phyloP scores from a whole-genome alignment of 352 stramenopile genomes.

The Globisporangium orthogonon region DNA sequence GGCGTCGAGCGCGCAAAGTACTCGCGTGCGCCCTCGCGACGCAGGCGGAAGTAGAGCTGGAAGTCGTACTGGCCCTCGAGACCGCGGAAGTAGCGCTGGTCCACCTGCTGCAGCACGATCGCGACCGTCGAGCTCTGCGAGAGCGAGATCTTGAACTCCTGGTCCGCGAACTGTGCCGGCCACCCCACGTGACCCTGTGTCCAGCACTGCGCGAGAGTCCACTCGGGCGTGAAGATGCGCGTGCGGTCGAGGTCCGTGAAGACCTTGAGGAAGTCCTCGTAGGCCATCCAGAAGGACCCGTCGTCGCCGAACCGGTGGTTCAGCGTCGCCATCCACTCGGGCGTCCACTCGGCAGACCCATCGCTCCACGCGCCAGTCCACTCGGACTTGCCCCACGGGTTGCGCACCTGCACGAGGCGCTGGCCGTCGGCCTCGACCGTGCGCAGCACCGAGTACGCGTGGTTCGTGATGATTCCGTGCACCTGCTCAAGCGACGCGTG shows the following conservation, averaged over 20 bases:
- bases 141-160: slow-evolving; percentile 27
- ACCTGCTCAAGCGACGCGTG: slow-evolving; percentile 9
- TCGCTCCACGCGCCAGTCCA: slow-evolving; percentile 45
- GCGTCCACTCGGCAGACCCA: slow-evolving; percentile 42
- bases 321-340: slow-evolving; percentile 32
- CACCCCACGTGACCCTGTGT: slow-evolving; percentile 23
- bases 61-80: slow-evolving; percentile 37
- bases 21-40: slow-evolving; percentile 17
- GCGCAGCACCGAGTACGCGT: slow-evolving; percentile 53
- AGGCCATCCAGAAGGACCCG: slow-evolving; percentile 61
- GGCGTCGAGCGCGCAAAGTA: slow-evolving; percentile 23
- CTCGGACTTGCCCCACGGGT: slow-evolving; percentile 53
- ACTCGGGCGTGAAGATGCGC: slow-evolving; percentile 29
- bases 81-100: slow-evolving; percentile 31
- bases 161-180: slow-evolving; percentile 20
- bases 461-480: slow-evolving; percentile 33
- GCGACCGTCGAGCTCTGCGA: slow-evolving; percentile 16
- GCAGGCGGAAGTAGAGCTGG: slow-evolving; percentile 27
- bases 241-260: slow-evolving; percentile 31
- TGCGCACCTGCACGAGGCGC: slow-evolving; percentile 29
- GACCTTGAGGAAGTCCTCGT: slow-evolving; percentile 29
- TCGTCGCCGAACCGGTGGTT: slow-evolving; percentile 42
- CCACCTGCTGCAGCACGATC: slow-evolving; percentile 32
- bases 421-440: slow-evolving; percentile 32
- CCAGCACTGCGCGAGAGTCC: slow-evolving; percentile 31